Evolutionary conservation across 2,329 filamentous ascomycete species (phyloP), one percentile per base, ranked within the genome.

Genomic region (Talaromyces islandicus): DNA sequence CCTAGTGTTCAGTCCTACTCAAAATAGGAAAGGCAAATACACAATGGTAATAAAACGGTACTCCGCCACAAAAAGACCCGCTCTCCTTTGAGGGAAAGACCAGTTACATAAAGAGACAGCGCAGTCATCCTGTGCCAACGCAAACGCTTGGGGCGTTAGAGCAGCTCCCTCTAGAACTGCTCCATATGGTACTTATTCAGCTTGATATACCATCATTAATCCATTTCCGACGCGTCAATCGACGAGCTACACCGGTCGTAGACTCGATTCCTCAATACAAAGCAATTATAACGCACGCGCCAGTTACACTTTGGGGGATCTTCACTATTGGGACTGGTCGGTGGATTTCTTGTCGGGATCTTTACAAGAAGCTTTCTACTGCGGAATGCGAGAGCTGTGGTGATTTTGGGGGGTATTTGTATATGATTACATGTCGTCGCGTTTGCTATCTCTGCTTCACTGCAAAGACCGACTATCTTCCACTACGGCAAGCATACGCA

Each of bases 391-490:
- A 66, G 50, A 62, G 38, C 9, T 78, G 77, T 65, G 67, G 67
- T n/a, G 63, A 67, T 17, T 76, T 78, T 60, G 75, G 72, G 35
- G 68, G 66, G 4, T 50, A 57, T 35, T 12, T 57, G 25, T 57
- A 50, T 50, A 19, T 57, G 10, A 32, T 57, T 30, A 57, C 55
- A 21, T 57, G 55, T 21, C 25, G 41, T 11, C 55, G 55, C 4
- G 73, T 78, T 54, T 80, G 77, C 65, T 76, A 70, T 60, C 62
- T 70, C 17, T 77, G 75, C 66, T 73, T 76, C 61, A 67, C 69
- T 32, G 54, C 58, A n/a, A 57, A 69, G 3, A 27, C 48, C 0
- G 60, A 63, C 53, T 77, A 73, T 59, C 66, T 73, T 50, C 73
- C 75, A 30, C 32, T 73, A 14, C 50, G n/a, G 38, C 58, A 54